These are phyloP conservation scores for Phialophora expanda DNA, from an alignment of 2,329 filamentous ascomycete species.

Conservation along the genomic window DNA sequence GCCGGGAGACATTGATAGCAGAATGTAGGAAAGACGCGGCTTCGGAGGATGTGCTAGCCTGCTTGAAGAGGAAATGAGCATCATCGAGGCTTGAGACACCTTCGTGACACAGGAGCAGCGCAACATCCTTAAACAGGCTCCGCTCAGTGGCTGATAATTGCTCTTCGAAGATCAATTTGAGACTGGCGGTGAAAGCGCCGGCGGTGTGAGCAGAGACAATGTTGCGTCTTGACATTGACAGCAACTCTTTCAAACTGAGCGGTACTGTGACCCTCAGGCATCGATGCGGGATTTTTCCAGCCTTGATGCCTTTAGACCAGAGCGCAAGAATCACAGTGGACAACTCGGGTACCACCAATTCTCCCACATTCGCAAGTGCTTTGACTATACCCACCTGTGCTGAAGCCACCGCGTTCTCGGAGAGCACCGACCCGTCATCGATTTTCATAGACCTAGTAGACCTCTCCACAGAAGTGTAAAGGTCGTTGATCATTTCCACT, in stretches of 20 bases:
- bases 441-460: conserved; percentile 7
- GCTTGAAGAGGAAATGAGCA: conserved; percentile 74
- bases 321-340: conserved; percentile 37
- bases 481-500: conserved; percentile 72
- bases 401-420: conserved; percentile 15
- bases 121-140: conserved; percentile 68
- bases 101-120: conserved; percentile 70
- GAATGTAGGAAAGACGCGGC: conserved; percentile 73
- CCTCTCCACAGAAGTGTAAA: conserved; percentile 53
- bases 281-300: conserved; percentile 25
- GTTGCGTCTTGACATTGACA: conserved; percentile 70
- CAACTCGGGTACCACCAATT: conserved; percentile 40
- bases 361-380: conserved; percentile 31
- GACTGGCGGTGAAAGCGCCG: conserved; percentile 69
- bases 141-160: conserved; percentile 62
- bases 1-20: conserved; percentile 74
- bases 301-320: conserved; percentile 30
- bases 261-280: conserved; percentile 62
- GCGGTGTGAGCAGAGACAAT: conserved; percentile 73
- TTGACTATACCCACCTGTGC: conserved; percentile 28
- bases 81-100: conserved; percentile 83
- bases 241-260: conserved; percentile 64
- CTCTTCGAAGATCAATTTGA: conserved; percentile 66
- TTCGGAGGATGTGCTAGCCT: conserved; percentile 57
- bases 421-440: conserved; percentile 19